Evolutionary conservation across 2,329 filamentous ascomycete genomes (phyloP), one percentile per base, ranked within the genome.

Genomic region (Monosporascus sp.): DNA sequence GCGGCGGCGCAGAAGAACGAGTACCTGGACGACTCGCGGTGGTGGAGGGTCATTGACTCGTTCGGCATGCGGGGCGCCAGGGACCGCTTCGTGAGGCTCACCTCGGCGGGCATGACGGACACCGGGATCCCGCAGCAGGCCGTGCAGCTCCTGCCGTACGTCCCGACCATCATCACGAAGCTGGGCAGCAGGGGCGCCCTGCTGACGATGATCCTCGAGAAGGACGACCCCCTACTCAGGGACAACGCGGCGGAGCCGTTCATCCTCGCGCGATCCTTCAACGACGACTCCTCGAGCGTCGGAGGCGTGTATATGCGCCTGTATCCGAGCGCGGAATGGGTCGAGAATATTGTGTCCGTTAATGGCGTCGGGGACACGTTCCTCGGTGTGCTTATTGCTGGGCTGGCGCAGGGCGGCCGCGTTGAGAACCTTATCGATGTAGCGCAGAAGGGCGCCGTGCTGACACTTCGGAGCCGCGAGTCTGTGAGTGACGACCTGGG

Each of bases 301-400:
- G 85, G 91, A 0, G 93, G 92, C 0, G 79, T 97, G 3, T 97
- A 97, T 65, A 91, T 97, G 86, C 69, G 82, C 36, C 60, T 83
- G 20, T 89, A 90, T 67, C 83, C 88, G 0, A 77, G 88, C 0
- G 82, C 81, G 1, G 84, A 88, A 66, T 72, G 76, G 17, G 78
- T 96, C 0, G 72, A 80, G 20, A 84, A 94, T 26, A 78, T 96
- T 1, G 84, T 93, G 1, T 96, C 91, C 47, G 93, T 97, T 9
- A 97, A 97, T 68, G 94, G 93, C 0, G 91, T 91, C 2, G 94
- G 94, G 0, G 94, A 99, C 71, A 97, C 94, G 0, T 92, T 97
- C 68, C 57, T 95, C 8, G 94, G 93, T 0, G 87, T 91, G 16
- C 62, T 97, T 52, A 76, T 96, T n/a, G 87, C 91, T 1, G 90